Percentiles rank a stretch among this genome's conserved stretches.
Evolutionary conservation across 2,329 filamentous ascomycete genomes (phyloP).

Genomic region (Calonectria honghensis): DNA sequence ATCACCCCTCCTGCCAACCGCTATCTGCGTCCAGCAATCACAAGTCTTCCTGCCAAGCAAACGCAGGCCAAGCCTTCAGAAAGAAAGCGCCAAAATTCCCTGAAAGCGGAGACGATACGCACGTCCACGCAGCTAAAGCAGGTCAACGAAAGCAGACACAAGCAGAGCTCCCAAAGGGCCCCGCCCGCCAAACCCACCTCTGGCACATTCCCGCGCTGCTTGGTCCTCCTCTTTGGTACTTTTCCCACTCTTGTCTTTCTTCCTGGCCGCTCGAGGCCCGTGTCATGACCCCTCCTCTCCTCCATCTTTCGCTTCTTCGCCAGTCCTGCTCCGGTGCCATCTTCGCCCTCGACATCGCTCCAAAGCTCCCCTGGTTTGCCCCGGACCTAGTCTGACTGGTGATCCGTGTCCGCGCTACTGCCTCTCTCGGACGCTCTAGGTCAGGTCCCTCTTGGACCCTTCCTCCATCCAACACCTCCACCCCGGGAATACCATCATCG

Average conservation of each 20-base stretch:
- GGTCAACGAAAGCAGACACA: conserved; percentile 31
- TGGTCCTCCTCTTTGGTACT: conserved; percentile 25
- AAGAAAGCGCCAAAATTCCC: conserved; percentile 30
- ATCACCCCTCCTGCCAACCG: conserved; percentile 5
- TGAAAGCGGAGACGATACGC: conserved; percentile 47
- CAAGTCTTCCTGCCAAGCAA: conserved; percentile 18
- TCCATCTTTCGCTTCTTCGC: conserved; percentile 23
- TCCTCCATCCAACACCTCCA: conserved; percentile 23
- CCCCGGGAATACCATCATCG: conserved; percentile 41
- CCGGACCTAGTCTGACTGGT: conserved; percentile 22
- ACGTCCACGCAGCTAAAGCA: conserved; percentile 24
- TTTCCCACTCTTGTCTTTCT: conserved; percentile 33
- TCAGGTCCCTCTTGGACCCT: conserved; percentile 23
- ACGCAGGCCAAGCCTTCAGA: background rate
- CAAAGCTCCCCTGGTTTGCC: conserved; percentile 8
- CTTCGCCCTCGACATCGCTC: conserved; percentile 22
- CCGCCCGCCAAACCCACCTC: conserved; percentile 48
- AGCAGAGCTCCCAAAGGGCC: conserved; percentile 30
- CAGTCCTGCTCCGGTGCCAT: background rate
- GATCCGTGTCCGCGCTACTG: conserved; percentile 34
- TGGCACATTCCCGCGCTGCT: conserved; percentile 38
- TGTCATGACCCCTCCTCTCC: conserved; percentile 47
- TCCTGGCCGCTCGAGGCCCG: conserved; percentile 43
- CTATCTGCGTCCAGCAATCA: background rate
- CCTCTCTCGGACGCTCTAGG: conserved; percentile 26